Base-by-base conservation (phyloP, 495 filamentous ascomycete species). In the Pyrenula aspistea region DNA sequence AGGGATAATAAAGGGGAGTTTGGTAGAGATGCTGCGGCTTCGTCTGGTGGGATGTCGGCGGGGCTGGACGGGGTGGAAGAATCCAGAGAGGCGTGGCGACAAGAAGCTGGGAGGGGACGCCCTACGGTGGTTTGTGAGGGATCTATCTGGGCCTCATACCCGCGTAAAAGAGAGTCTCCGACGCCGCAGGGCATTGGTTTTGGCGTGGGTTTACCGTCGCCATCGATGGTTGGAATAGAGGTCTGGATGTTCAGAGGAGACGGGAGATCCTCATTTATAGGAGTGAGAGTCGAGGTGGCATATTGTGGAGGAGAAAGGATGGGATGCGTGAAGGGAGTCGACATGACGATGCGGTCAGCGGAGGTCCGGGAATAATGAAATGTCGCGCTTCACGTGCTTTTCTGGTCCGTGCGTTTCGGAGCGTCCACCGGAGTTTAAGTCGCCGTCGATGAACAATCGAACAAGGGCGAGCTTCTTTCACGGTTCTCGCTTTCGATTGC, bases 1-100 rank as follows among this genome's bases (percentile, higher is more conserved):
- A 73, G 65, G 12, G 67, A 68, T 51, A 68, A 67, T 56, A 77
- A 67, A 24, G 71, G 60, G 56, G 67, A 64, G 25, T 66, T 62
- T 36, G 70, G 61, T 47, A 69, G 52, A 25, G 67, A 57, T 53
- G 65, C 56, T 24, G 58, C 60, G 12, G 63, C 51, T 60, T 72
- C 67, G 56, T 73, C 71, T 54, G 65, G 69, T 4, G 61, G 36
- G 53, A 62, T 58, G 25, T 69, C 64, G 21, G 62, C 57, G 21
- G 63, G 61, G 54, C 58, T 65, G 22, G 64, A 24, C 2, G 62
- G 50, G 15, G 31, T 8, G 31, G 31, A 42, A 42, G 31, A 42
- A 15, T 42, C 15, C n/a, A n/a, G n/a, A n/a, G n/a, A n/a, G n/a
- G n/a, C n/a, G n/a, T n/a, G n/a, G n/a, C n/a, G n/a, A n/a, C 22